Evolutionary conservation across 1,139 yeast species (phyloP).

Genomic region (Magnusiomyces paraingens): DNA sequence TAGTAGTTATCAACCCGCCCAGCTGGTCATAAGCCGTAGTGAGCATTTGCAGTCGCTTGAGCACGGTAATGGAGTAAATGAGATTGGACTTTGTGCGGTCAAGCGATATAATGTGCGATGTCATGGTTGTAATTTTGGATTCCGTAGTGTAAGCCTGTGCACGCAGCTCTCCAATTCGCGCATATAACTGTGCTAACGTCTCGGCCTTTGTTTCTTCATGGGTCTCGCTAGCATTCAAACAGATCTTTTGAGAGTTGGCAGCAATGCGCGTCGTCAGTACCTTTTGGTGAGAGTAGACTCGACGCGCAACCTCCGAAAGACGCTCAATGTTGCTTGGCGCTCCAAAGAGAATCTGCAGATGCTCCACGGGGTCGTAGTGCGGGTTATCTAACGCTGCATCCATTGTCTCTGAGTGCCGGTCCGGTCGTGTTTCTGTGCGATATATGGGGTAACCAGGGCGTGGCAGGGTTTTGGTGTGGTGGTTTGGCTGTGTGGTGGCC

Average conservation of each 20-base stretch:
- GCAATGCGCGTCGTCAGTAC: slow-evolving; percentile 28
- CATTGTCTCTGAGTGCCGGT: not conserved
- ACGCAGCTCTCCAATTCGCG: slow-evolving; percentile 41
- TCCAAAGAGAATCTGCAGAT: slow-evolving; percentile 34
- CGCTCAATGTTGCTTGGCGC: slow-evolving; percentile 21
- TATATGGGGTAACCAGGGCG: no score
- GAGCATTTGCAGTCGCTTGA: slow-evolving; percentile 82
- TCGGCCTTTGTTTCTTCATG: slow-evolving; percentile 19
- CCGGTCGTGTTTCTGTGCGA: no score
- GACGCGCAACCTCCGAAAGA: slow-evolving; percentile 22
- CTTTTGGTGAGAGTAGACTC: slow-evolving; percentile 40
- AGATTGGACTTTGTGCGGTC: slow-evolving; percentile 80
- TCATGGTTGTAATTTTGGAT: slow-evolving; percentile 57
- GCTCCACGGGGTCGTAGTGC: slow-evolving; percentile 38
- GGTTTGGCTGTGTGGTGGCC: no score
- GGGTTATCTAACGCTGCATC: slow-evolving; percentile 12
- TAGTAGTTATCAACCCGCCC: slow-evolving; percentile 40
- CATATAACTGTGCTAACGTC: slow-evolving; percentile 37
- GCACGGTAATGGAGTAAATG: slow-evolving; percentile 74
- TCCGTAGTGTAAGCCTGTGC: slow-evolving; percentile 53
- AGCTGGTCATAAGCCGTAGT: slow-evolving; percentile 70
- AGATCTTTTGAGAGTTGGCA: not conserved
- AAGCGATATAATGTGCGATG: slow-evolving; percentile 66
- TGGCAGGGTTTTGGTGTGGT: no score
- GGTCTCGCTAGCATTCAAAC: not conserved